Evolutionary conservation across 805 yeast species (phyloP), one percentile per base, ranked within the genome.

Genomic region (Zygoascus ofunaensis): DNA sequence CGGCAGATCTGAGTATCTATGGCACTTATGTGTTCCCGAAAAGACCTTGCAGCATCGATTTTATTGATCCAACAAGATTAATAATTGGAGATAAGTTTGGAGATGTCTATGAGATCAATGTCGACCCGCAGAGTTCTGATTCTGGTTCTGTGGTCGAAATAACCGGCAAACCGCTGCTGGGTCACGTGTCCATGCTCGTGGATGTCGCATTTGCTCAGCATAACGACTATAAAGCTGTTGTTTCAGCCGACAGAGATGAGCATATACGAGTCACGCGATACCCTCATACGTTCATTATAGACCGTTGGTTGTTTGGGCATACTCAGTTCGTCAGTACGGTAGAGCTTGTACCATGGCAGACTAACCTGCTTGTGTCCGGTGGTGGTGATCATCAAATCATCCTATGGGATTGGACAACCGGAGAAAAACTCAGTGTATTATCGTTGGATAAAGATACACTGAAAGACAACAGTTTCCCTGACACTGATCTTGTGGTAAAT

Each of bases 171-270:
- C 97, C 97, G 2, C 71, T 90, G 4, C 66, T 90, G 43, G 99
- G 99, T 5, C 99, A 92, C 63, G 97, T 92, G 4, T 89, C 97
- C 2, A 87, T 92, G 96, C 73, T 92, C 49, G 83, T 94, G n/a
- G 87, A 80, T 50, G 73, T 89, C 2, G 57, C 71, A 23, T 66
- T 79, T 22, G 68, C 72, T 10, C 54, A 55, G 2, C 59, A 63
- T 37, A 62, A 68, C 5, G 73, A 70, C 5, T 69, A 71, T 49
- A 66, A 61, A 37, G 82, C 64, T 48, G 60, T 89, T 14, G 70
- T 90, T 44, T 79, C 94, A 1, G 79, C 89, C 33, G 99, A 92
- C 66, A 75, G 98, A 64, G 99, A 92, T 63, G 99, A 92, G 63
- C 99, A 94, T 62, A 82, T 92, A 50, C 75, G 94, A 60, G 71